Evolutionary conservation across 192 early-diverging fungal genomes (phyloP), one percentile per base, ranked within the genome.

Genomic region (Mortierella alpina): DNA sequence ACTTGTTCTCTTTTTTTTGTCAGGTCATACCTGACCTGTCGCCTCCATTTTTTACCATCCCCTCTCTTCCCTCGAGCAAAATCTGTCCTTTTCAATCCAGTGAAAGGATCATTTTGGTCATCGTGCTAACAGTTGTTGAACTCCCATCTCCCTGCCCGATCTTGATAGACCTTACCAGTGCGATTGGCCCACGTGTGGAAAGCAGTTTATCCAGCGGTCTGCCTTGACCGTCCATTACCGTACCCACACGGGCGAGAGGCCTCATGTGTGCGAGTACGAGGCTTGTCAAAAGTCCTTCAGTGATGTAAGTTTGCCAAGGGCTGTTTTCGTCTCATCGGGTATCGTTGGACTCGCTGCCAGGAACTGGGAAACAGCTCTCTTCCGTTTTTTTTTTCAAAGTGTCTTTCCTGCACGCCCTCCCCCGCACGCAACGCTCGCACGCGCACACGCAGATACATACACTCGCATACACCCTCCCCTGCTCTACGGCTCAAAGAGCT

Each of bases 161-260:
- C 7, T 23, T 23, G 5, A 60, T 72, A 80, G 77, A 57, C 91
- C 91, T 4, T 94, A 89, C 81, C 82, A 82, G 51, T 94, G 93
- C 68, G 58, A 82, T 53, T 88, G 88, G 86, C 61, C 69, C 48
- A 88, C 80, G 56, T 94, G 93, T 79, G 88, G 84, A 72, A 94
- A 94, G 74, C 88, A 90, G 63, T 94, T 94, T 65, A 92, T 93
- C 68, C 93, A 94, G 84, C 88, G 90, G 40, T 93, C 91, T 23
- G 93, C 92, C 63, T 82, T 94, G 54, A 92, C 91, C 8, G 91
- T 94, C 22, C 93, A 94, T 82, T 81, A 88, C 61, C 89, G 93
- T 57, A 91, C 90, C 17, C 92, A 93, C 68, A 90, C 92, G 50
- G 92, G 92, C 39, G 90, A 91, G 69, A 84, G 89, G 58, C 92